Conservation (phyloP, 805 yeast genomes). For the Metschnikowia kofuensis region DNA sequence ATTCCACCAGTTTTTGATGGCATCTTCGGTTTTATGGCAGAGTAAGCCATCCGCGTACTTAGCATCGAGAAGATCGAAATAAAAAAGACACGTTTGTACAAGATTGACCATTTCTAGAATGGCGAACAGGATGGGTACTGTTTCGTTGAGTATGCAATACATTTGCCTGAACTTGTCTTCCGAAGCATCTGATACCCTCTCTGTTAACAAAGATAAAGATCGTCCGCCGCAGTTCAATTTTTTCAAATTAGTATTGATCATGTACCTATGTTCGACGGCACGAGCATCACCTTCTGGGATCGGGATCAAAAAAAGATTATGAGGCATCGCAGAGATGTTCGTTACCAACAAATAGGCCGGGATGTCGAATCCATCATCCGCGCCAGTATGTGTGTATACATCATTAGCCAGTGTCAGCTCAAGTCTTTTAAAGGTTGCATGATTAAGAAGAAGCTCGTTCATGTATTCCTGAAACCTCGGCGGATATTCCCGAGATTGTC, state of each 20-base stretch:
- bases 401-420: background rate
- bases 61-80: constrained; percentile 70
- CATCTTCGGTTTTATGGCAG: constrained; percentile 73
- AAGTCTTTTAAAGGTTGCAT: constrained; percentile 63
- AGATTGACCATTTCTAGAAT: constrained; percentile 70
- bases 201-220: constrained; percentile 66
- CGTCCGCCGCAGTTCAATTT: constrained; percentile 83
- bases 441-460: constrained; percentile 60
- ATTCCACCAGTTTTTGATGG: constrained; percentile 80
- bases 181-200: constrained; percentile 67
- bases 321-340: constrained; percentile 76
- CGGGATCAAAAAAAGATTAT: constrained; percentile 67
- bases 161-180: constrained; percentile 78
- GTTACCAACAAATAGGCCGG: constrained; percentile 64
- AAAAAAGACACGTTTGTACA: constrained; percentile 72
- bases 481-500: constrained; percentile 48
- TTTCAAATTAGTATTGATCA: constrained; percentile 72
- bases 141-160: constrained; percentile 53
- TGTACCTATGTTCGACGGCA: constrained; percentile 54
- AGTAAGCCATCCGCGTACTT: constrained; percentile 78
- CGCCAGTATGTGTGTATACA: background rate
- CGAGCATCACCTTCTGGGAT: constrained; percentile 59
- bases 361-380: constrained; percentile 19
- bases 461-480: constrained; percentile 55
- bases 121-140: constrained; percentile 60